phyloP scores from a whole-genome alignment of 352 stramenopile genomes.

The Stephanocyclus meneghinianus region DNA sequence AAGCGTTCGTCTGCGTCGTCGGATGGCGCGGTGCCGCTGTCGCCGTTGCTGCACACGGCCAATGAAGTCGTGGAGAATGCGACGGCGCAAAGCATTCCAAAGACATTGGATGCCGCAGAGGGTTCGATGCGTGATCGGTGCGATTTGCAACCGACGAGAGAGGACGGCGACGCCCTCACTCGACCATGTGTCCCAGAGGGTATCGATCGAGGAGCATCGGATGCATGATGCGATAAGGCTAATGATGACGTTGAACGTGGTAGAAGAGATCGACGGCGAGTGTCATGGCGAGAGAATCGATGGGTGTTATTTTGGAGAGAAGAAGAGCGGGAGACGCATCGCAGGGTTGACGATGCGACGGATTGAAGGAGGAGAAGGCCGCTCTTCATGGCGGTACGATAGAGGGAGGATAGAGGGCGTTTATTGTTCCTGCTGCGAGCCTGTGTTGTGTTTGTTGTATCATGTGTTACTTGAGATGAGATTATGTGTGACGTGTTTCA shows the following conservation, averaged over 20 bases:
- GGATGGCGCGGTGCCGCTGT: background rate
- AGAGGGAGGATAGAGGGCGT: too few species aligned
- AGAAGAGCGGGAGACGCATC: background rate
- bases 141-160: background rate
- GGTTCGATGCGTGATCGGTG: background rate
- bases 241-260: background rate
- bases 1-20: background rate
- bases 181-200: too few species aligned
- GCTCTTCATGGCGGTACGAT: slow-evolving; percentile 11
- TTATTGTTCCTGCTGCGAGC: too few species aligned
- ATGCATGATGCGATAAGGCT: background rate
- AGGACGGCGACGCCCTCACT: too few species aligned
- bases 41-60: slow-evolving; percentile 19
- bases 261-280: background rate
- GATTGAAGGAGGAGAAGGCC: slow-evolving; percentile 22
- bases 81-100: slow-evolving; percentile 4
- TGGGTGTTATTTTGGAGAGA: too few species aligned
- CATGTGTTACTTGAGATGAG: too few species aligned
- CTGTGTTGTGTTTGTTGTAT: too few species aligned
- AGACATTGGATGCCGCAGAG: background rate
- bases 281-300: background rate
- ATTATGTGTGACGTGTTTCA: too few species aligned
- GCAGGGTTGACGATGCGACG: slow-evolving; percentile 15
- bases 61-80: slow-evolving; percentile 6
- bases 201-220: background rate